Conservation (phyloP, 441 rosid genomes). For the Francoa sonchifolia region DNA sequence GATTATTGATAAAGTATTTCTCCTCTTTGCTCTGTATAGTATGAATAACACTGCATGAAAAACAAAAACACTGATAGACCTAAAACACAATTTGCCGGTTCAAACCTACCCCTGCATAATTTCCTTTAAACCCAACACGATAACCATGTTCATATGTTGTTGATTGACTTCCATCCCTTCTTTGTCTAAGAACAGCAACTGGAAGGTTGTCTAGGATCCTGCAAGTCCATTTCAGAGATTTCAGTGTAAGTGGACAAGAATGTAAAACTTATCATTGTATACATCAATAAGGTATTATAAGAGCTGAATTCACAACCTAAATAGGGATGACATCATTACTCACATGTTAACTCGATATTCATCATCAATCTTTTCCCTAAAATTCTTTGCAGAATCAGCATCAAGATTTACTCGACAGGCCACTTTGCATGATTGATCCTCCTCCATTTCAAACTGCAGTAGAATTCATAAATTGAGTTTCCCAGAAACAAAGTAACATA, state of each 20-base stretch:
- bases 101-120: slow-evolving; percentile 69
- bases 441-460: slow-evolving; percentile 71
- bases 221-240: slow-evolving; percentile 17
- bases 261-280: background rate
- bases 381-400: slow-evolving; percentile 61
- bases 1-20: slow-evolving; percentile 83
- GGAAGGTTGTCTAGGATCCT: slow-evolving; percentile 97
- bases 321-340: slow-evolving; percentile 15
- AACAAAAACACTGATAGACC: no score
- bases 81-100: slow-evolving; percentile 14
- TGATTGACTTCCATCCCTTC: slow-evolving; percentile 73
- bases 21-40: slow-evolving; percentile 79
- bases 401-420: slow-evolving; percentile 50
- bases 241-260: slow-evolving; percentile 4
- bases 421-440: slow-evolving; percentile 65
- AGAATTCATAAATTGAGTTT: slow-evolving; percentile 10
- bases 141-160: slow-evolving; percentile 85
- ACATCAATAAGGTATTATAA: background rate
- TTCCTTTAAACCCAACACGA: slow-evolving; percentile 91
- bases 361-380: slow-evolving; percentile 87
- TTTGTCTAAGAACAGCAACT: slow-evolving; percentile 80
- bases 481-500: slow-evolving; percentile 11
- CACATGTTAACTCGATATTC: slow-evolving; percentile 89
- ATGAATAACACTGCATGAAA: no score
- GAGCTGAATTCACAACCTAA: background rate